A percentile compares a stretch with the other conserved stretches of the same genome.
These are phyloP conservation scores for Scedosporium boydii DNA, from an alignment of 2,329 filamentous ascomycete species.

Conservation along the genomic window DNA sequence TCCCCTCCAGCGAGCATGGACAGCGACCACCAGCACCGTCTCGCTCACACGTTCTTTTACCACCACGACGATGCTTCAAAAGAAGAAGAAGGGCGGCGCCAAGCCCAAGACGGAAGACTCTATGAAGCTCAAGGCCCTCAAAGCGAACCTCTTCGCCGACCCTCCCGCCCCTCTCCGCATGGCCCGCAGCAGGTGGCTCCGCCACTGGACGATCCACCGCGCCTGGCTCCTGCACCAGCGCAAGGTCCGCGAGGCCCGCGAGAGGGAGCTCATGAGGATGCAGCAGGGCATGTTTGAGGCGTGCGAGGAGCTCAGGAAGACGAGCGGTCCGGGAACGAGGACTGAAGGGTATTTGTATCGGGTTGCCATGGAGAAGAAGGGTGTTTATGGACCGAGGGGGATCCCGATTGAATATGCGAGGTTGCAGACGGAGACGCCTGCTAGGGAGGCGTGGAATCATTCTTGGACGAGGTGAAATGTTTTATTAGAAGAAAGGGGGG, in stretches of 20 bases:
- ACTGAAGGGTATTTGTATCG: conserved; percentile 70
- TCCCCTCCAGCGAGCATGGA: conserved; percentile 4
- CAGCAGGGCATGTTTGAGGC: conserved; percentile 77
- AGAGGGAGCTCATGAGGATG: conserved; percentile 65
- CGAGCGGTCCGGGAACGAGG: conserved; percentile 44
- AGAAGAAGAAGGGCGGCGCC: conserved; percentile 12
- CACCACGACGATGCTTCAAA: conserved; percentile 20
- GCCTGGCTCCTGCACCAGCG: conserved; percentile 79
- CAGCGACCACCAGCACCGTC: conserved; percentile 9
- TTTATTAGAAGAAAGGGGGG: neutral
- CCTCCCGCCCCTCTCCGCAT: conserved; percentile 68
- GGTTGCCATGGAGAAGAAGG: conserved; percentile 84
- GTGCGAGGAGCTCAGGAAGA: conserved; percentile 70
- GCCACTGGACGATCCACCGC: conserved; percentile 98
- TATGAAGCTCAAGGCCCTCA: conserved; percentile 30
- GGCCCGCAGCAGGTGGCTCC: conserved; percentile 75
- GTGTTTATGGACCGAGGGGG: conserved; percentile 60
- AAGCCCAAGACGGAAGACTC: conserved; percentile 18
- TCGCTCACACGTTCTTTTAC: conserved; percentile 17
- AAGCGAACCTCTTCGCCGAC: conserved; percentile 38
- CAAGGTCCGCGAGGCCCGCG: conserved; percentile 52
- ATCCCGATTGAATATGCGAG: conserved; percentile 89
- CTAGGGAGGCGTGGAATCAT: conserved; percentile 79
- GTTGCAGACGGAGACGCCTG: conserved; percentile 74
- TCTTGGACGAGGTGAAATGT: conserved; percentile 61